These are phyloP conservation scores for Zalerion maritima DNA, from an alignment of 495 filamentous ascomycete genomes.

Conservation along the genomic window DNA sequence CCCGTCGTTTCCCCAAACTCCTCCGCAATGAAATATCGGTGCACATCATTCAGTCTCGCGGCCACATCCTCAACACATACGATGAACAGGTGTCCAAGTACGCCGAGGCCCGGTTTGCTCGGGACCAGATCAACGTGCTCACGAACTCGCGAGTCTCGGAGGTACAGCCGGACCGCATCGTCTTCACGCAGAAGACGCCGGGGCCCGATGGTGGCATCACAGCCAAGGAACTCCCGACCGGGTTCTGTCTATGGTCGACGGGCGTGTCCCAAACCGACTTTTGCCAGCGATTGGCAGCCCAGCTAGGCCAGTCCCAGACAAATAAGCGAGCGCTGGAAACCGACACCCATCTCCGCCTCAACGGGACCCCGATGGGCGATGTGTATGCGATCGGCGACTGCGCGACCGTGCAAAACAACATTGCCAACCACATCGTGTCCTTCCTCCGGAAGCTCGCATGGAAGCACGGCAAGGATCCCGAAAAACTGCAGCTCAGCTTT, in stretches of 20 bases:
- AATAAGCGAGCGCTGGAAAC: conserved; percentile 92
- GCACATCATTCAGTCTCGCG: conserved; percentile 85
- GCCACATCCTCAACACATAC: conserved; percentile 96
- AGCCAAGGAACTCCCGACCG: conserved; percentile 87
- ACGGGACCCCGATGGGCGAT: conserved; percentile 82
- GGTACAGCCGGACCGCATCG: conserved; percentile 64
- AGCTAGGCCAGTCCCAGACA: conserved; percentile 58
- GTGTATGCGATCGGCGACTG: conserved; percentile 98
- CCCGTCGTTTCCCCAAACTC: conserved; percentile 68
- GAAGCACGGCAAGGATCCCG: conserved; percentile 79
- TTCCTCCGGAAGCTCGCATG: conserved; percentile 85
- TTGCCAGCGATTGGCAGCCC: conserved; percentile 53
- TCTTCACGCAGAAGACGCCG: conserved; percentile 73
- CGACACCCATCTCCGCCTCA: conserved; percentile 82
- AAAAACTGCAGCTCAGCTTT: conserved; percentile 70
- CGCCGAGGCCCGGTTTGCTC: conserved; percentile 79
- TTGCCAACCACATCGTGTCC: conserved; percentile 69
- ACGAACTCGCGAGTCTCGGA: conserved; percentile 88
- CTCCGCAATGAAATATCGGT: conserved; percentile 94
- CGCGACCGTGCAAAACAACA: conserved; percentile 89
- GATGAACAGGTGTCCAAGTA: conserved; percentile 88
- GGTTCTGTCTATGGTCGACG: conserved; percentile 96
- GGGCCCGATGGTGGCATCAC: conserved; percentile 57
- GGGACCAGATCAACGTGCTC: conserved; percentile 78
- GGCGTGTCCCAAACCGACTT: conserved; percentile 83